Evolutionary conservation across 2,329 filamentous ascomycete genomes (phyloP).

Genomic region (Xylaria sp.): DNA sequence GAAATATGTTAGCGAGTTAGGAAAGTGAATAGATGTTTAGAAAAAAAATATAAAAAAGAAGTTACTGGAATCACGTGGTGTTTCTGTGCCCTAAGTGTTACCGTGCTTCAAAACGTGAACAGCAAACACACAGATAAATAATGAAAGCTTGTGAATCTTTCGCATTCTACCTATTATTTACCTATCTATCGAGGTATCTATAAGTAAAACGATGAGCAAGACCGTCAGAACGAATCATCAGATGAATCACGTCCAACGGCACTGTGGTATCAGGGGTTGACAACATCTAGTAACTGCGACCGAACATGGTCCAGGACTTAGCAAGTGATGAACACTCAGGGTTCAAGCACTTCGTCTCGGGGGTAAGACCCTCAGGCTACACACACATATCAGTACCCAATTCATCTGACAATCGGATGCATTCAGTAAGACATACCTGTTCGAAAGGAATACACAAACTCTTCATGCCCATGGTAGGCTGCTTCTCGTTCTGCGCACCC

Average conservation of each 20-base stretch:
- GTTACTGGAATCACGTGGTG: no score
- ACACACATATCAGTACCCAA: constrained; percentile 60
- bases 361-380: constrained; percentile 69
- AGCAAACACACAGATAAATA: no score
- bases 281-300: constrained; percentile 56
- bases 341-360: constrained; percentile 85
- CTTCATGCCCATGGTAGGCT: constrained; percentile 61
- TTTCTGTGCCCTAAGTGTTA: no score
- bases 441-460: constrained; percentile 71
- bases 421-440: constrained; percentile 47
- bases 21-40: no score
- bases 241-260: no score
- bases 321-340: constrained; percentile 74
- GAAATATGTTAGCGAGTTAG: not conserved
- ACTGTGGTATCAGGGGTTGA: not conserved
- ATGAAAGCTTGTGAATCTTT: no score
- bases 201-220: no score
- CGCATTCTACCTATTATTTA: no score
- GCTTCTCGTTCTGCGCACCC: constrained; percentile 47
- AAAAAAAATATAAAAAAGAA: no score
- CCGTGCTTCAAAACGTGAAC: no score
- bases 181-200: no score
- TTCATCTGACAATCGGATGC: not conserved
- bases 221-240: no score
- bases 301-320: constrained; percentile 90